Percentiles rank a stretch among this genome's conserved stretches.
Conservation (phyloP, 345 rosid species). For the Nasturtium officinale region DNA sequence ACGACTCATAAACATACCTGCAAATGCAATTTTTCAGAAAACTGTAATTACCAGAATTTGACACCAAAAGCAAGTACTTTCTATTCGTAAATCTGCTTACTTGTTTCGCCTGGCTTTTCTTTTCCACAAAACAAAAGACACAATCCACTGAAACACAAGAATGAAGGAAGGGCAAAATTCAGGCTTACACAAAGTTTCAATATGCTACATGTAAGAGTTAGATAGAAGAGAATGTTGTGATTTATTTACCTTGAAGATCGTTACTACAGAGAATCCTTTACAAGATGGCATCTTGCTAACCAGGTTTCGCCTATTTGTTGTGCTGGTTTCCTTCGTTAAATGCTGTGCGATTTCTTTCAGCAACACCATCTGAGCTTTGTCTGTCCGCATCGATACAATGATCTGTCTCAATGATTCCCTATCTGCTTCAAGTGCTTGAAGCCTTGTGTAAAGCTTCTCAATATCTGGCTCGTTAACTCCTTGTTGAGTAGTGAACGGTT, state of each 20-base stretch:
- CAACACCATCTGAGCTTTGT: constrained; percentile 80
- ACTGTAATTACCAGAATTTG: neutral
- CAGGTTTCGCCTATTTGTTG: constrained; percentile 51
- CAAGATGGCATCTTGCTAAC: constrained; percentile 52
- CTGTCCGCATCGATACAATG: constrained; percentile 86
- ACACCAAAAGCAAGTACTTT: neutral
- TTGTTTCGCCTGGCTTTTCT: constrained; percentile 75
- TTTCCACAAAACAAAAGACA: constrained; percentile 81
- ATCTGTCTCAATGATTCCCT: constrained; percentile 96
- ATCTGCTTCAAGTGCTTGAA: constrained; percentile 96
- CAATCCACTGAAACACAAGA: constrained; percentile 66
- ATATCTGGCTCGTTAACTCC: constrained; percentile 69
- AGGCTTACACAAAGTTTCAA: constrained; percentile 11
- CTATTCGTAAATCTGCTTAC: constrained; percentile 50
- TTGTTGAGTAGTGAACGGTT: constrained; percentile 43
- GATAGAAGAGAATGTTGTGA: neutral
- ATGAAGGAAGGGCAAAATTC: neutral
- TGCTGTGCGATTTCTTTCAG: constrained; percentile 95
- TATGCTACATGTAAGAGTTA: constrained; percentile 1
- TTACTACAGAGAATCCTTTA: constrained; percentile 54
- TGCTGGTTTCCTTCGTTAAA: constrained; percentile 63
- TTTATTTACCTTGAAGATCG: constrained; percentile 69
- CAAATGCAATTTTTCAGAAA: constrained; percentile 20
- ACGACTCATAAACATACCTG: constrained; percentile 64
- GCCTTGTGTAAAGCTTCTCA: constrained; percentile 84